These are phyloP conservation scores for Rosa hybrid DNA, from an alignment of 331 rosid genomes.

Conservation along the genomic window DNA sequence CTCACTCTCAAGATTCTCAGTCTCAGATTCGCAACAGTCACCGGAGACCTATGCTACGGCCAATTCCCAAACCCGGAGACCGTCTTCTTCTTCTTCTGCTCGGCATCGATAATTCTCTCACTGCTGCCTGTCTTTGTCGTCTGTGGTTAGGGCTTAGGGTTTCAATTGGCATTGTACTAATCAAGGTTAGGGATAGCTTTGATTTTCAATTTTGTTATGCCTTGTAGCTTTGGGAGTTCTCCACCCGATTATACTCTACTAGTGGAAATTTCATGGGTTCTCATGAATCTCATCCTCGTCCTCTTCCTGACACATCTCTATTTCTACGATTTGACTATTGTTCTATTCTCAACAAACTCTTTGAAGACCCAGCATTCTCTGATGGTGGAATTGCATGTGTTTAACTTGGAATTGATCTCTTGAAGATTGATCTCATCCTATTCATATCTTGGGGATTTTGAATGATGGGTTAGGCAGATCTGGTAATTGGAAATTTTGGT, in stretches of 20 bases:
- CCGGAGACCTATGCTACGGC: background rate
- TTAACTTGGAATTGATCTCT: too few species aligned
- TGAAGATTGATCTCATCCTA: too few species aligned
- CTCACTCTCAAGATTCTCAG: background rate
- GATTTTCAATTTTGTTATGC: slow-evolving; percentile 17
- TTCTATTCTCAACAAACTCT: too few species aligned
- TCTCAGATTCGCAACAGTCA: too few species aligned
- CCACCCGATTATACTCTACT: slow-evolving; percentile 32
- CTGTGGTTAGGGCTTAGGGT: slow-evolving; percentile 36
- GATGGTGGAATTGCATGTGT: too few species aligned
- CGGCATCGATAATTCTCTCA: background rate
- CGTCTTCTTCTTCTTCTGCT: slow-evolving; percentile 4
- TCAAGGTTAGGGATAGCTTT: slow-evolving; percentile 29
- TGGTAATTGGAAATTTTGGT: too few species aligned
- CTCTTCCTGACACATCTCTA: too few species aligned
- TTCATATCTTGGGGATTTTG: too few species aligned
- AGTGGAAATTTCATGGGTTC: slow-evolving; percentile 45
- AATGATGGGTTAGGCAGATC: too few species aligned
- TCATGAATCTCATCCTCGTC: too few species aligned
- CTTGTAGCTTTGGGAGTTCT: slow-evolving; percentile 30
- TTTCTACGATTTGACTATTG: too few species aligned
- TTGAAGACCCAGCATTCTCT: too few species aligned
- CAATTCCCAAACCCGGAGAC: slow-evolving; percentile 7
- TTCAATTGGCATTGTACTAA: slow-evolving; percentile 50
- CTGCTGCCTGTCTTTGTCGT: slow-evolving; percentile 1